These are phyloP conservation scores for Pseudonitzschia delicatissima DNA, from an alignment of 108 stramenopile species.

Conservation along the genomic window DNA sequence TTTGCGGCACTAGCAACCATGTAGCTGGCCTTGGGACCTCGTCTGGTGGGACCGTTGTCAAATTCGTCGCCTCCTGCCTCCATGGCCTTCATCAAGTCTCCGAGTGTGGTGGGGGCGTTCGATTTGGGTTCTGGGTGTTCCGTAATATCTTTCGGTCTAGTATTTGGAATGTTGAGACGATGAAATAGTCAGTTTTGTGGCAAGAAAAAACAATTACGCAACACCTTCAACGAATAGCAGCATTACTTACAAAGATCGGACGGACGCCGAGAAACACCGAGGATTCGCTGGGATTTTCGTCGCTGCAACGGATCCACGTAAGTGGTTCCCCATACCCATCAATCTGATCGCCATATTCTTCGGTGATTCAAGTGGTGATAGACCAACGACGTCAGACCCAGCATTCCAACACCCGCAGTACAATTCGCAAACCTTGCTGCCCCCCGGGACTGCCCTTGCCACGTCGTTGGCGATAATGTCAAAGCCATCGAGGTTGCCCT, in stretches of 20 bases:
- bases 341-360: not conserved
- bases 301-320: slow-evolving; percentile 84
- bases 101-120: slow-evolving; percentile 30
- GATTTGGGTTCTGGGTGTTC: not conserved
- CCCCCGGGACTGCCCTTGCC: slow-evolving; percentile 55
- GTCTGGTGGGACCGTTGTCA: slow-evolving; percentile 13
- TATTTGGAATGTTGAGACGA: not conserved
- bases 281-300: slow-evolving; percentile 92
- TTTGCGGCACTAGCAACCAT: slow-evolving; percentile 71
- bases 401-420: slow-evolving; percentile 94
- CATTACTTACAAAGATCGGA: slow-evolving; percentile 43
- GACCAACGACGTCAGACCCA: slow-evolving; percentile 83
- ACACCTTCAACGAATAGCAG: not conserved
- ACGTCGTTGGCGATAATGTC: slow-evolving; percentile 79
- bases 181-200: not conserved
- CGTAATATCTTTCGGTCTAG: slow-evolving; percentile 10
- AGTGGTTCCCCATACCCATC: slow-evolving; percentile 35
- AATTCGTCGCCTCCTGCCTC: slow-evolving; percentile 23
- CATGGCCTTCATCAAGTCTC: slow-evolving; percentile 32
- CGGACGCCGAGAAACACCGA: slow-evolving; percentile 72
- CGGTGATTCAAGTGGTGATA: slow-evolving; percentile 39
- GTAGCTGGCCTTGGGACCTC: slow-evolving; percentile 50
- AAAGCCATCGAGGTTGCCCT: slow-evolving; percentile 93
- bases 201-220: not conserved
- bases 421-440: slow-evolving; percentile 83